Evolutionary conservation across 2,329 filamentous ascomycete species (phyloP).

Genomic region (Pseudodiploospora longispora): DNA sequence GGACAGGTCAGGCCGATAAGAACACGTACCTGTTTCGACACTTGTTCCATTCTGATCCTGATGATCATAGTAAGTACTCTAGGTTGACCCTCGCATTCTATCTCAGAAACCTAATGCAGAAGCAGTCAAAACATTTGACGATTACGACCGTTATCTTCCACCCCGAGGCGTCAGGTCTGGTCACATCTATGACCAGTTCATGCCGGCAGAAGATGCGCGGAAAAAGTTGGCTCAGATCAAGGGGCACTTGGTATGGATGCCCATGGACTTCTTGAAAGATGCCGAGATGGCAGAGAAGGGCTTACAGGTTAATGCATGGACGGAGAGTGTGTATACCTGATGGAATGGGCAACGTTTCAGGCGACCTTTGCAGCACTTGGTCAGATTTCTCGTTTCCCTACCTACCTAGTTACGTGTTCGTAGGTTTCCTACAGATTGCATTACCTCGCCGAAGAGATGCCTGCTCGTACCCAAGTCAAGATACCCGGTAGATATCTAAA

Average conservation of each 20-base stretch:
- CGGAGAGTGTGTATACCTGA: constrained; percentile 78
- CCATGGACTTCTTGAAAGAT: constrained; percentile 76
- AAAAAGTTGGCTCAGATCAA: constrained; percentile 69
- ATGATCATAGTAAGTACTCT: constrained; percentile 59
- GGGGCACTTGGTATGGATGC: constrained; percentile 93
- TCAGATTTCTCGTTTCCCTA: too few species aligned
- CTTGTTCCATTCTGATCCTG: constrained; percentile 80
- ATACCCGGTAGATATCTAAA: too few species aligned
- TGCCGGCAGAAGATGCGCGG: constrained; percentile 64
- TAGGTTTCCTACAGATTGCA: too few species aligned
- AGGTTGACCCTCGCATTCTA: not conserved
- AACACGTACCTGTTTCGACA: constrained; percentile 74
- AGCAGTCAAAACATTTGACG: constrained; percentile 74
- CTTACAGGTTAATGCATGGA: constrained; percentile 75
- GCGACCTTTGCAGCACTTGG: too few species aligned
- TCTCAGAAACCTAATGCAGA: not conserved
- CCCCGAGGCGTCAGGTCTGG: constrained; percentile 67
- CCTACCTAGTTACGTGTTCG: too few species aligned
- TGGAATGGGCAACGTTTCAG: not conserved
- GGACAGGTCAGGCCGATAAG: constrained; percentile 58
- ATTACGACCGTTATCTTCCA: constrained; percentile 75
- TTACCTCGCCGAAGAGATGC: too few species aligned
- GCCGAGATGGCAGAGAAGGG: constrained; percentile 86
- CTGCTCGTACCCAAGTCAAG: too few species aligned
- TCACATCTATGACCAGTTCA: constrained; percentile 76